Evolutionary conservation across 768 basidiomycete genomes (phyloP), one percentile per base, ranked within the genome.

Genomic region (Trametes cinnabarina): DNA sequence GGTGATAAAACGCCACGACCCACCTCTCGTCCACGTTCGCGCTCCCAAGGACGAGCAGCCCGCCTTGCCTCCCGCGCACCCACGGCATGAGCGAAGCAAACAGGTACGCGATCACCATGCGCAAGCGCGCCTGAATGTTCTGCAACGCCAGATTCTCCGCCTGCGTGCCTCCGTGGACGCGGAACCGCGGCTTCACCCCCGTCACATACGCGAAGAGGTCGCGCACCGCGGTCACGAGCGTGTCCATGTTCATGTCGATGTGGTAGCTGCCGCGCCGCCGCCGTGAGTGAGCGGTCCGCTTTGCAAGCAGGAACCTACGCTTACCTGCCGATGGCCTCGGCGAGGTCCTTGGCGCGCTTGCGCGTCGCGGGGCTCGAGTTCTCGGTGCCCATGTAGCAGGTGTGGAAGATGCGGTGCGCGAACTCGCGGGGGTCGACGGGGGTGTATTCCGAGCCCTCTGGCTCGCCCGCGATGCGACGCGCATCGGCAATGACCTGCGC

Each of bases 371-470:
- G 71, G 58, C 88, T 92, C 7, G 96, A 98, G 70, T 98, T 95
- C 71, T 94, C 92, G 0, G 97, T 99, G 5, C 96, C 96, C 97
- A 99, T 98, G 73, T 96, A 99, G 72, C 94, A 97, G 0, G 95
- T 96, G 71, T 98, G 95, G 77, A 99, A 96, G 52, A 98, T 87
- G 23, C 93, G 80, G 51, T 77, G 79, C 25, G 85, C 84, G 65
- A 98, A 94, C 68, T 98, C 97, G 44, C 79, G 83, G 0, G 95
- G 85, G 70, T 99, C 94, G 0, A 83, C 79, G 1, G 97, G 96
- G 25, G 93, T 66, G 68, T 98, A 98, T 1, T 74, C 74, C 2
- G 95, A 96, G 57, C 82, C 85, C 52, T 86, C 86, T 0, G 87
- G 79, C 69, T 96, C 92, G 4, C 95, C 93, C 0, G 80, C 83